Evolutionary conservation across 1,284 basidiomycete species (phyloP), one percentile per base, ranked within the genome.

Genomic region (Earliella scabrosa): DNA sequence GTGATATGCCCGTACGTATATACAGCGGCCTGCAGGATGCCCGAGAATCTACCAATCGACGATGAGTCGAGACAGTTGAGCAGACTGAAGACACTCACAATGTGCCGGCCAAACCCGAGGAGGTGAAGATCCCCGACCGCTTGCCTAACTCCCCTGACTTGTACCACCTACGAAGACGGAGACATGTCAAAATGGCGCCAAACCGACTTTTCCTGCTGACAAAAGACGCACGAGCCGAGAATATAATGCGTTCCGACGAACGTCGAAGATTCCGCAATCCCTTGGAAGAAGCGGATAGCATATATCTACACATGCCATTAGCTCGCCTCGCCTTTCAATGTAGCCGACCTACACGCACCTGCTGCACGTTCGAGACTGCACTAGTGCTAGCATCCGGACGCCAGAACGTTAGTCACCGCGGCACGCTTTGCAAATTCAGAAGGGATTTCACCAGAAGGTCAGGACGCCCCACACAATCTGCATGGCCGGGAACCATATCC

Each of bases 181-280:
- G 24, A 48, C n/a, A 52, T 21, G 14, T 4, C 18, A 31, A 2
- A 7, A 34, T 34, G 9, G 35, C 13, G 7, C 4, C 13, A 13
- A n/a, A 13, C 24, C 31, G 24, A 13, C n/a, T n/a, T n/a, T n/a
- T n/a, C n/a, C n/a, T n/a, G 32, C 24, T 24, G 35, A 7, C 7
- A 48, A 16, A 10, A 21, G 0, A 74, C 81, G 46, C 63, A 87
- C 80, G 85, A 85, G 51, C 88, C 87, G 27, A 90, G 80, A 49
- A 91, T 76, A 67, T 88, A 89, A 61, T 87, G 89, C 23, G 85
- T 82, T n/a, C 88, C 87, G 7, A 87, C 86, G 67, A 90, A 90
- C 0, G 87, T 89, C 6, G 86, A 89, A 0, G 86, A 81, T 68
- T 92, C 89, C 4, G 83, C 82, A 54, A 90, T 75, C 8, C 87